Conservation (phyloP, 805 yeast genomes). For the Alloascoidea africana region DNA sequence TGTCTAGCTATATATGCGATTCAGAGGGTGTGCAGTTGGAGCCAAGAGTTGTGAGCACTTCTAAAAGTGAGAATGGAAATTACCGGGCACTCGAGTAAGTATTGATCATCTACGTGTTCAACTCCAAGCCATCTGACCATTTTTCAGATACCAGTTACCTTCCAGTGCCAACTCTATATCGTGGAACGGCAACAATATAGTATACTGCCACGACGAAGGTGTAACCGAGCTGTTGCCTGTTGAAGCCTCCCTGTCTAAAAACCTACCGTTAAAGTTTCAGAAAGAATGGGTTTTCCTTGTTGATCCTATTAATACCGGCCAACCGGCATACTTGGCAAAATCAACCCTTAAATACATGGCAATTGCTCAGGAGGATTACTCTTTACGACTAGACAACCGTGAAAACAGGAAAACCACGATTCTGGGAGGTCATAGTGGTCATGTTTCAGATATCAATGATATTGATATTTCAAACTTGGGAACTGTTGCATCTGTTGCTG, state of each 20-base stretch:
- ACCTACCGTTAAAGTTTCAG: neutral
- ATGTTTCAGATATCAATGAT: slow-evolving; percentile 14
- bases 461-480: slow-evolving; percentile 18
- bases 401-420: slow-evolving; percentile 2
- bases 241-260: neutral
- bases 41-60: too few relatives aligned
- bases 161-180: neutral
- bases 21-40: too few relatives aligned
- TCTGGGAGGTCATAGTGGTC: slow-evolving; percentile 8
- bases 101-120: too few relatives aligned
- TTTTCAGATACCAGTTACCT: neutral
- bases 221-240: neutral
- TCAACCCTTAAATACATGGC: slow-evolving; percentile 5
- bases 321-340: neutral
- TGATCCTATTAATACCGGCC: neutral
- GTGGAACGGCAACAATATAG: neutral
- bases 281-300: neutral
- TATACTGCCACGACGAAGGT: neutral
- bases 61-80: too few relatives aligned
- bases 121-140: too few relatives aligned
- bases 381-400: slow-evolving; percentile 8
- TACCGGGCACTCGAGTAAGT: too few relatives aligned
- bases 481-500: slow-evolving; percentile 16
- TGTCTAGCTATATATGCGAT: too few relatives aligned
- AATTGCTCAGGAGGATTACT: slow-evolving; percentile 11